These are phyloP conservation scores for Microthlaspi erraticum DNA, from an alignment of 345 rosid species.

Conservation along the genomic window DNA sequence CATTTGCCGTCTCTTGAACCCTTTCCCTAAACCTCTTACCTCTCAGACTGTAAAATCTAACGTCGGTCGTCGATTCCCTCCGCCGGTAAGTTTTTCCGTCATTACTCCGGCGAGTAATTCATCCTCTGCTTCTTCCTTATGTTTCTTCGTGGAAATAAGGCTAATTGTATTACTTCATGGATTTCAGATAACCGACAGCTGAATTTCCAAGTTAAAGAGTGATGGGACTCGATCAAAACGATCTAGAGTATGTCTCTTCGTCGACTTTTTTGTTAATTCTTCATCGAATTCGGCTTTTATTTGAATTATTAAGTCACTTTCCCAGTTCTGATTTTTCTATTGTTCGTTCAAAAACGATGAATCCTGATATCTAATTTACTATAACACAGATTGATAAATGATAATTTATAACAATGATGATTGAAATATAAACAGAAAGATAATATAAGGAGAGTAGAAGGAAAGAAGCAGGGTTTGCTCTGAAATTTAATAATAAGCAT, in stretches of 20 bases:
- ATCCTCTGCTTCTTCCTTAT: neutral
- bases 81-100: too few relatives aligned
- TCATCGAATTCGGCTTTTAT: neutral
- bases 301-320: neutral
- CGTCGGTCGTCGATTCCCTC: too few relatives aligned
- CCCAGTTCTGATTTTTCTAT: neutral
- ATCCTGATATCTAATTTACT: neutral
- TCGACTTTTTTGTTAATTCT: neutral
- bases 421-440: neutral
- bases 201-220: conserved; percentile 14
- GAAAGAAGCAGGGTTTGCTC: neutral
- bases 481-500: neutral
- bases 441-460: neutral
- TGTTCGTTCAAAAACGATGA: neutral
- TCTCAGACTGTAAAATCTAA: too few relatives aligned
- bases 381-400: neutral
- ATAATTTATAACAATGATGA: too few relatives aligned
- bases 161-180: neutral
- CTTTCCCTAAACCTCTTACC: too few relatives aligned
- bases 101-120: too few relatives aligned
- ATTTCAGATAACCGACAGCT: conserved; percentile 28
- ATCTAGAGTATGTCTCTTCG: conserved; percentile 30
- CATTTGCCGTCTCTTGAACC: too few relatives aligned
- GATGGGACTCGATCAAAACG: conserved; percentile 36
- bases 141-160: neutral